phyloP scores from a whole-genome alignment of 257 asterid genomes.

The Plantago major region DNA sequence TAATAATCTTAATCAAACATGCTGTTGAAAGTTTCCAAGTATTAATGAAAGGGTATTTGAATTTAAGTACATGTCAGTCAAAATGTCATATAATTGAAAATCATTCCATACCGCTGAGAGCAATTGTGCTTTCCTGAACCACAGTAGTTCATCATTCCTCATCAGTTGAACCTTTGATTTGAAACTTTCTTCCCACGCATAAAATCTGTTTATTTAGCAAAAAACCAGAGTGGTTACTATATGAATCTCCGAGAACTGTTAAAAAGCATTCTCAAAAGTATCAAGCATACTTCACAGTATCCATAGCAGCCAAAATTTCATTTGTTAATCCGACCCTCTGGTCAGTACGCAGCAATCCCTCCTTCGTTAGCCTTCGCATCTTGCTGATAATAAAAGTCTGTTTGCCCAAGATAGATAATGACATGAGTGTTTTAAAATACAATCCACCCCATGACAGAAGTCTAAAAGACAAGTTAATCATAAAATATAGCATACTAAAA shows the following conservation, averaged over 20 bases:
- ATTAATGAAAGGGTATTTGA: not conserved
- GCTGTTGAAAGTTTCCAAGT: no score
- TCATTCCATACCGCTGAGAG: constrained; percentile 60
- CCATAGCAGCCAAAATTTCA: constrained; percentile 86
- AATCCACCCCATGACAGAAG: constrained; percentile 15
- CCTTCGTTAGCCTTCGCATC: constrained; percentile 68
- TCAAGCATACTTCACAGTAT: constrained; percentile 70
- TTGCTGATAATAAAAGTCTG: constrained; percentile 76
- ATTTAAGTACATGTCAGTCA: not conserved
- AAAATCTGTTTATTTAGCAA: constrained; percentile 43
- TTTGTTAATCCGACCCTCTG: constrained; percentile 80
- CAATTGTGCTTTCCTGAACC: constrained; percentile 74
- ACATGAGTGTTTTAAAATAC: constrained; percentile 3
- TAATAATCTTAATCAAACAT: no score
- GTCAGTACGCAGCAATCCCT: constrained; percentile 75
- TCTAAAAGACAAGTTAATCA: not conserved
- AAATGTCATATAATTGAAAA: constrained; percentile 11
- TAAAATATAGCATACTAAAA: not conserved
- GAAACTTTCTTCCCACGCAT: constrained; percentile 90
- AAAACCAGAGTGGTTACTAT: constrained; percentile 9
- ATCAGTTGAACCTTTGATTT: constrained; percentile 56
- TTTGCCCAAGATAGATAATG: constrained; percentile 27
- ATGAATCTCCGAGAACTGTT: not conserved
- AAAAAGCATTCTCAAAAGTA: not conserved
- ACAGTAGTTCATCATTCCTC: constrained; percentile 66